Evolutionary conservation across 768 basidiomycete species (phyloP).

Genomic region (Suillus tomentosus): DNA sequence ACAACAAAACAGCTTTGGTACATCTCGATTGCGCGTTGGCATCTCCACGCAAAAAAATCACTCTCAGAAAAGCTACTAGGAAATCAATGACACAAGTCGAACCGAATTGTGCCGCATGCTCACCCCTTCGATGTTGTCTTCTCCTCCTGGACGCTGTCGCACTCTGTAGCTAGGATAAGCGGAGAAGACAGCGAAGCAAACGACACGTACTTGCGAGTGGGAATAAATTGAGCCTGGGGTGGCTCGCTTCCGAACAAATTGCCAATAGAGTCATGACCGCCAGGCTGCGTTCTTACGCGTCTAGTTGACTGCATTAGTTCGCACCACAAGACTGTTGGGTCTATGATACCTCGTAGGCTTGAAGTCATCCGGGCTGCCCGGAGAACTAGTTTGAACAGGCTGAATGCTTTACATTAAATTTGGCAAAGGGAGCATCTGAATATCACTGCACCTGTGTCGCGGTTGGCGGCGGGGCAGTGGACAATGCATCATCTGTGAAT

Average conservation of each 20-base stretch:
- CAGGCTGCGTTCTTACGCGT: constrained; percentile 36
- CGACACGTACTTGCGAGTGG: constrained; percentile 60
- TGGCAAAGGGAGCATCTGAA: neutral
- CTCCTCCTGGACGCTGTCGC: constrained; percentile 66
- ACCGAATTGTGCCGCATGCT: constrained; percentile 21
- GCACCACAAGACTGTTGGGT: neutral
- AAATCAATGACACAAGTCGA: constrained; percentile 7
- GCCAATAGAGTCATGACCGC: constrained; percentile 31
- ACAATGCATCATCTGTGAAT: constrained; percentile 60
- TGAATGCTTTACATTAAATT: neutral
- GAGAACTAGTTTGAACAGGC: neutral
- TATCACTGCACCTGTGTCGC: constrained; percentile 8
- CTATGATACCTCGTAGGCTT: constrained; percentile 52
- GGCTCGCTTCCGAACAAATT: constrained; percentile 50
- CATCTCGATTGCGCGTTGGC: neutral
- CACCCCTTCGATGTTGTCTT: constrained; percentile 55
- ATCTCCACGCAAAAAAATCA: neutral
- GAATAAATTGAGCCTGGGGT: constrained; percentile 53
- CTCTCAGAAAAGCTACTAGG: constrained; percentile 31
- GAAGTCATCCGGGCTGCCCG: constrained; percentile 17
- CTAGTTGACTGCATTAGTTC: constrained; percentile 17
- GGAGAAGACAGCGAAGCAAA: constrained; percentile 1
- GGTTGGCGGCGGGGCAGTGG: constrained; percentile 49
- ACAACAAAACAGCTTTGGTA: constrained; percentile 5
- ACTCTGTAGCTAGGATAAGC: constrained; percentile 43